A percentile compares a stretch with the other conserved stretches of the same genome.
phyloP scores from a whole-genome alignment of 2,329 filamentous ascomycete species.

The Talaromyces islandicus region DNA sequence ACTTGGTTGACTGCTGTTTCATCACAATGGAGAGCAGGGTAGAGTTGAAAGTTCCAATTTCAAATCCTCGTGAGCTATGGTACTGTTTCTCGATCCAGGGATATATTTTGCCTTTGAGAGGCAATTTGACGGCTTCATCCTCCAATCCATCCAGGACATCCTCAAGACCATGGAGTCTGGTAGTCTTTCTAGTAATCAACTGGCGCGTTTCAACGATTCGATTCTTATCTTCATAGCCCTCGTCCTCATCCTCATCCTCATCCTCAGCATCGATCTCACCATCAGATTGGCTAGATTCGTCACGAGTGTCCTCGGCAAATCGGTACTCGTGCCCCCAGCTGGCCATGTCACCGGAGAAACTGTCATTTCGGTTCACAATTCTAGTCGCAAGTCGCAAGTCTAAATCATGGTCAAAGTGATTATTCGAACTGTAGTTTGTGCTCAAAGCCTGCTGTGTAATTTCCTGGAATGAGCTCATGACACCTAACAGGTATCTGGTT shows the following conservation, averaged over 20 bases:
- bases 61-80: constrained; percentile 44
- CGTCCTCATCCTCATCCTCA: neutral
- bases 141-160: neutral
- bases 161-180: neutral
- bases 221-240: neutral
- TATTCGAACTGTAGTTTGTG: neutral
- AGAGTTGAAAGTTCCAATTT: constrained; percentile 46
- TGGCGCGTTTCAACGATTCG: neutral
- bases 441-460: neutral
- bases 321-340: neutral
- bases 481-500: neutral
- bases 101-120: constrained; percentile 32
- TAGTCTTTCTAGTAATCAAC: neutral
- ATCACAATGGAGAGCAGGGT: constrained; percentile 35
- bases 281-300: neutral
- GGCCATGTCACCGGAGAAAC: neutral
- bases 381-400: neutral
- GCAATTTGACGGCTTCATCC: neutral
- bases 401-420: neutral
- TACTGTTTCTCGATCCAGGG: constrained; percentile 42
- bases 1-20: constrained; percentile 50
- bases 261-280: neutral
- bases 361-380: neutral
- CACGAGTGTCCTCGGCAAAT: neutral
- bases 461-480: neutral